A percentile compares a stretch with the other conserved stretches of the same genome.
Conservation (phyloP, 2,329 filamentous ascomycete species). For the Cladosporium phlei region DNA sequence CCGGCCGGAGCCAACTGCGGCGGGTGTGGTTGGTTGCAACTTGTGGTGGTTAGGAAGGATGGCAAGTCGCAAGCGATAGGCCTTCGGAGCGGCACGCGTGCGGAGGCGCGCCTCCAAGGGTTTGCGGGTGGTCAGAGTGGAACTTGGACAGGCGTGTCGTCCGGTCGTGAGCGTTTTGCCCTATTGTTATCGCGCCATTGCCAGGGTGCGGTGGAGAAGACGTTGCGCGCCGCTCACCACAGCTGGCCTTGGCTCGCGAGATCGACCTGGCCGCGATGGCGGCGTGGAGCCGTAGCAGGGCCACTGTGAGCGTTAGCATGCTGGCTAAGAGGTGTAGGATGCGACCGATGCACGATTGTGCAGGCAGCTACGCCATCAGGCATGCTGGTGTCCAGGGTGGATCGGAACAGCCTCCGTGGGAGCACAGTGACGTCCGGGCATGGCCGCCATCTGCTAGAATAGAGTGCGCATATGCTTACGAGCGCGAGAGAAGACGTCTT, state of each 20-base stretch:
- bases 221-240: slow-evolving; percentile 12
- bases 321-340: too few relatives aligned
- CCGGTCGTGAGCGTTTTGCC: too few relatives aligned
- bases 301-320: slow-evolving; percentile 2
- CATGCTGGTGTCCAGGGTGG: slow-evolving; percentile 1
- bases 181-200: slow-evolving; percentile 7
- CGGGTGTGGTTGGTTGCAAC: too few relatives aligned
- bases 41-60: not conserved
- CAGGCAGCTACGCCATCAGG: slow-evolving; percentile 1
- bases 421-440: not conserved
- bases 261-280: slow-evolving; percentile 4
- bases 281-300: slow-evolving; percentile 6
- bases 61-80: not conserved
- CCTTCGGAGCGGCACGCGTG: not conserved
- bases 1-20: not conserved
- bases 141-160: too few relatives aligned
- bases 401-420: not conserved
- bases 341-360: not conserved
- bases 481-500: not conserved
- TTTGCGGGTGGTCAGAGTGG: not conserved
- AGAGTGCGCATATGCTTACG: slow-evolving; percentile 11
- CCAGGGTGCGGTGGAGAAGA: slow-evolving; percentile 1
- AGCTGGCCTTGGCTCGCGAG: not conserved
- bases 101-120: slow-evolving; percentile 7
- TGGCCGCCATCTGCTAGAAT: slow-evolving; percentile 1